Evolutionary conservation across 805 yeast genomes (phyloP).

Genomic region (Candida orba): DNA sequence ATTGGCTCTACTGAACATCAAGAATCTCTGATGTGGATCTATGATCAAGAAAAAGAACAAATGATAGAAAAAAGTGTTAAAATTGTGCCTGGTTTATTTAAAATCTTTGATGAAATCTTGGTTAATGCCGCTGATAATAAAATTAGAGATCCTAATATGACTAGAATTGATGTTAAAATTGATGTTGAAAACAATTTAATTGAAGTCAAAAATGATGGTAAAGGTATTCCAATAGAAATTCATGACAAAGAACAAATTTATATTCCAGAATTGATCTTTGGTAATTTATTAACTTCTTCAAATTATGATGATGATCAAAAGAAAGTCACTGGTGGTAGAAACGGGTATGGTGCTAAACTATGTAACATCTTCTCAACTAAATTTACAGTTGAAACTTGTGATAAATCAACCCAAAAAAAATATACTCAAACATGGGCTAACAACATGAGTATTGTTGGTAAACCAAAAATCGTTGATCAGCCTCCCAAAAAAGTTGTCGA

Average conservation of each 20-base stretch:
- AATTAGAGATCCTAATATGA: conserved; percentile 90
- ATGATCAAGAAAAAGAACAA: conserved; percentile 53
- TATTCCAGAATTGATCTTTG: conserved; percentile 94
- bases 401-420: conserved; percentile 48
- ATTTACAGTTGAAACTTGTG: conserved; percentile 85
- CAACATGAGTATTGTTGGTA: conserved; percentile 74
- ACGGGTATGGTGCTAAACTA: conserved; percentile 95
- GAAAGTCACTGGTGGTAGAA: conserved; percentile 97
- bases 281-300: conserved; percentile 88
- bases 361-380: conserved; percentile 93
- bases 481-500: conserved; percentile 45
- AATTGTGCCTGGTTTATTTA: conserved; percentile 93
- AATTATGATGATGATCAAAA: conserved; percentile 93
- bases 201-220: conserved; percentile 85
- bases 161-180: conserved; percentile 73
- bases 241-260: conserved; percentile 88
- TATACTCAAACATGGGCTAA: conserved; percentile 82
- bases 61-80: conserved; percentile 57
- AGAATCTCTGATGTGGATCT: conserved; percentile 79
- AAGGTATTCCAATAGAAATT: conserved; percentile 91
- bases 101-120: conserved; percentile 92
- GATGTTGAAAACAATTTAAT: conserved; percentile 69
- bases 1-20: conserved; percentile 89
- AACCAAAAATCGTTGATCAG: conserved; percentile 57
- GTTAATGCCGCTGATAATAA: conserved; percentile 99